Evolutionary conservation across 2,329 filamentous ascomycete genomes (phyloP).

Genomic region (Verticillium dahliae): DNA sequence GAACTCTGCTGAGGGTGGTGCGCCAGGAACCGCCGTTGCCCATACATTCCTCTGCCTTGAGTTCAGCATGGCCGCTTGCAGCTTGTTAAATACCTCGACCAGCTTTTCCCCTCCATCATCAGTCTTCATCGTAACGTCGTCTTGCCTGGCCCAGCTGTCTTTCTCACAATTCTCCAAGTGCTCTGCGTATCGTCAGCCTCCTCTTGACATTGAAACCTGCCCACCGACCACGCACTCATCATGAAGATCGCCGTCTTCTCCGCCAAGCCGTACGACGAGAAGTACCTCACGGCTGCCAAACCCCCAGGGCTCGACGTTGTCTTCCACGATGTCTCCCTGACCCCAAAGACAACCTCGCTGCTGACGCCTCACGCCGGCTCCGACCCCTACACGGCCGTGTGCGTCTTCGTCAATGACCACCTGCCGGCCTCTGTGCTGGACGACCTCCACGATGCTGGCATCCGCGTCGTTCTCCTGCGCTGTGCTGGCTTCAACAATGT

Average conservation of each 20-base stretch:
- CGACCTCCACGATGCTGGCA: slow-evolving; percentile 39
- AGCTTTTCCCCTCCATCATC: neutral
- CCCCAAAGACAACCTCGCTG: slow-evolving; percentile 47
- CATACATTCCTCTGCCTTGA: no score
- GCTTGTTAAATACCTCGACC: neutral
- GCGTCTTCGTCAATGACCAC: slow-evolving; percentile 63
- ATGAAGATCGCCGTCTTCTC: slow-evolving; percentile 61
- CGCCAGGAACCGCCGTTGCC: neutral
- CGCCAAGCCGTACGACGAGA: slow-evolving; percentile 56
- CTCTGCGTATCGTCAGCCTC: no score
- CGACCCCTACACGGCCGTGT: slow-evolving; percentile 48
- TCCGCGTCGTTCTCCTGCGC: slow-evolving; percentile 55
- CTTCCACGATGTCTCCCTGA: slow-evolving; percentile 54
- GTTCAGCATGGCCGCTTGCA: neutral
- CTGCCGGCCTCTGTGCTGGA: slow-evolving; percentile 44
- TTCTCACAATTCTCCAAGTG: no score
- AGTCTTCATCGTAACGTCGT: no score
- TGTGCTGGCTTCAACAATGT: slow-evolving; percentile 66
- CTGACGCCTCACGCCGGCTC: slow-evolving; percentile 20
- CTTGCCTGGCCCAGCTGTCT: no score
- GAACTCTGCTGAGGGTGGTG: neutral
- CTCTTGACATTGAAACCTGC: no score
- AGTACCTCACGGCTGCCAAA: slow-evolving; percentile 40
- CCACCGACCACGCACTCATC: neutral
- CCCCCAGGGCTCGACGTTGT: slow-evolving; percentile 37